These are phyloP conservation scores for Neurospora cerealis DNA, from an alignment of 495 filamentous ascomycete genomes.

Conservation along the genomic window DNA sequence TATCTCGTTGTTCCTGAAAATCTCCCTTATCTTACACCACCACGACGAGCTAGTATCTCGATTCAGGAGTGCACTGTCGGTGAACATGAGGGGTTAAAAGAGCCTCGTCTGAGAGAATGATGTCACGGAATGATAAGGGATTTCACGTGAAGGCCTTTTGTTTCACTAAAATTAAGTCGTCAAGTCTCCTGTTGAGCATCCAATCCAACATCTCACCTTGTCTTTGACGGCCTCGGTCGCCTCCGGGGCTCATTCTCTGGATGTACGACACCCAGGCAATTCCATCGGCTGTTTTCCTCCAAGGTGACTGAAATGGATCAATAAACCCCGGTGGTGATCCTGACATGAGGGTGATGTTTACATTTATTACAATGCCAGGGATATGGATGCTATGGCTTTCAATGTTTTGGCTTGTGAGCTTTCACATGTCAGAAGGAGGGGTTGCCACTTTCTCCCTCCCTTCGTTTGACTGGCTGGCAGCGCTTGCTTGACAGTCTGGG, in stretches of 20 bases:
- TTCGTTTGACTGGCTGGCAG: neutral
- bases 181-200: neutral
- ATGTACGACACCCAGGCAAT: neutral
- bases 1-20: neutral
- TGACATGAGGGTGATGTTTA: neutral
- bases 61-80: neutral
- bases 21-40: neutral
- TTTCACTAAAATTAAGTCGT: neutral
- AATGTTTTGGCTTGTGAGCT: neutral
- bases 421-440: neutral
- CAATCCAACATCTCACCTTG: neutral
- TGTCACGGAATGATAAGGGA: neutral
- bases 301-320: neutral
- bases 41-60: neutral
- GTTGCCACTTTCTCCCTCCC: neutral
- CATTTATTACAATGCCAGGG: neutral
- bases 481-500: neutral
- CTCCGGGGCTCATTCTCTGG: neutral
- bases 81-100: neutral
- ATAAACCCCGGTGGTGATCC: neutral
- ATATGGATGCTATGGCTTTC: neutral
- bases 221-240: neutral
- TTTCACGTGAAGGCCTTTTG: neutral
- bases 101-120: neutral
- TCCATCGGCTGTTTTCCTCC: neutral